Evolutionary conservation across 2,329 filamentous ascomycete species (phyloP).

Genomic region (Parasarocladium wereldwijsianum): DNA sequence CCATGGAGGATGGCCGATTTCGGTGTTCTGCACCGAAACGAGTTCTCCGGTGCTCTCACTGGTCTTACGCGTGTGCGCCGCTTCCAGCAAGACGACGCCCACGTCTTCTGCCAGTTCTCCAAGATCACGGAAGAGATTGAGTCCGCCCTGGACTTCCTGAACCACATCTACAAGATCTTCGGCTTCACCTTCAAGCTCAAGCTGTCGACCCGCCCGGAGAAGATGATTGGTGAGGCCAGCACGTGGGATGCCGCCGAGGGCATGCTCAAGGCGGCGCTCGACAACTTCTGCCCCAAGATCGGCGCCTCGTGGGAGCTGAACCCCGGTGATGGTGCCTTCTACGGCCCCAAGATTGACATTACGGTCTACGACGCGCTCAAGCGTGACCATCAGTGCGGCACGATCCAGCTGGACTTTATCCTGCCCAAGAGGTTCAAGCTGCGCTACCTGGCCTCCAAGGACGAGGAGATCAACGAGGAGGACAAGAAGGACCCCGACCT

Average conservation of each 20-base stretch:
- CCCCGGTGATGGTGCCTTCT: constrained; percentile 92
- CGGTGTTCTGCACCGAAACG: constrained; percentile 87
- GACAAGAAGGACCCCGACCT: constrained; percentile 34
- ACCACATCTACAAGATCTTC: constrained; percentile 52
- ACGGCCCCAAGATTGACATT: constrained; percentile 97
- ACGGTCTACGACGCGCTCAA: constrained; percentile 79
- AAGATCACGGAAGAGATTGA: constrained; percentile 42
- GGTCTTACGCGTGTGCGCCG: constrained; percentile 84
- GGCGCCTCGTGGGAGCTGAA: constrained; percentile 76
- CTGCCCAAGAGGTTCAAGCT: constrained; percentile 34
- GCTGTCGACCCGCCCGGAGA: constrained; percentile 79
- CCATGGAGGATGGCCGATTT: constrained; percentile 92
- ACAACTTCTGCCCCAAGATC: constrained; percentile 50
- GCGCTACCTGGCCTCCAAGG: constrained; percentile 35
- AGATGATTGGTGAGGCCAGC: constrained; percentile 71
- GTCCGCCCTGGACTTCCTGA: constrained; percentile 75
- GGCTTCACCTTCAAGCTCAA: constrained; percentile 72
- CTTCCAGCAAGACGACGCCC: constrained; percentile 92
- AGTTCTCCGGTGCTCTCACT: constrained; percentile 80
- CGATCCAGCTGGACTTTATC: constrained; percentile 89
- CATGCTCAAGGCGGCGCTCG: constrained; percentile 64
- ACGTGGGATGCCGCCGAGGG: constrained; percentile 84
- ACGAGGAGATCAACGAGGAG: constrained; percentile 22
- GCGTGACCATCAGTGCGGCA: constrained; percentile 48
- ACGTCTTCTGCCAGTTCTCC: constrained; percentile 65